phyloP scores from a whole-genome alignment of 2,329 filamentous ascomycete genomes.

The Pestalotiopsis sp. region DNA sequence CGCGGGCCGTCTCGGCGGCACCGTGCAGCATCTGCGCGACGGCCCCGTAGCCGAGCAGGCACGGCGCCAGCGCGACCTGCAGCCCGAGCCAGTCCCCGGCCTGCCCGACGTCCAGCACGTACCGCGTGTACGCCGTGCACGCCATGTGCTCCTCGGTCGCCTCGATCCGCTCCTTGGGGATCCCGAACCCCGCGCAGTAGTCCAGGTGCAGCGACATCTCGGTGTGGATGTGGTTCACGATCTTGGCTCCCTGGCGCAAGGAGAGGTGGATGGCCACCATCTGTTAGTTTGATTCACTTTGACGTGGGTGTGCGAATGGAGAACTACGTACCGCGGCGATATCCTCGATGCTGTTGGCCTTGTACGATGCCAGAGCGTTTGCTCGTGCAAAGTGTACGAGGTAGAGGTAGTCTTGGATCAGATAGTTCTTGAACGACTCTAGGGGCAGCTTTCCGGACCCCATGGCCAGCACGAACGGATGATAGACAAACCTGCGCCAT shows the following conservation, averaged over 20 bases:
- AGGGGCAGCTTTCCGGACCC: constrained; percentile 73
- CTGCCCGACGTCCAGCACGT: constrained; percentile 85
- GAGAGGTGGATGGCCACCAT: not conserved
- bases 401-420: constrained; percentile 91
- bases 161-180: constrained; percentile 73
- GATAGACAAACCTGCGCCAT: constrained; percentile 77
- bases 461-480: constrained; percentile 78
- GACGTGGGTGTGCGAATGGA: not conserved
- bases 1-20: constrained; percentile 57
- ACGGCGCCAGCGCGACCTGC: constrained; percentile 82
- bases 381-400: constrained; percentile 88
- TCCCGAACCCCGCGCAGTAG: constrained; percentile 80
- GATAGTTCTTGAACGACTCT: constrained; percentile 81
- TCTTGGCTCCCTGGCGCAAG: constrained; percentile 56
- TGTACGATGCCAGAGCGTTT: constrained; percentile 83
- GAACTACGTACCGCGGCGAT: constrained; percentile 62
- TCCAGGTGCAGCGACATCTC: constrained; percentile 81
- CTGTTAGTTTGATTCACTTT: not conserved
- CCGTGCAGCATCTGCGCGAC: constrained; percentile 71
- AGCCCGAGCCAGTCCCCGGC: constrained; percentile 86
- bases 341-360: constrained; percentile 71
- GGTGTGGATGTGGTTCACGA: constrained; percentile 73
- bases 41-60: constrained; percentile 83
- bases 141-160: constrained; percentile 69
- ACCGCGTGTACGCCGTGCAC: constrained; percentile 71